A percentile compares a stretch with the other conserved stretches of the same genome.
Evolutionary conservation across 192 early-diverging fungal species (phyloP).

Genomic region (Fimicolochytrium jonesii): DNA sequence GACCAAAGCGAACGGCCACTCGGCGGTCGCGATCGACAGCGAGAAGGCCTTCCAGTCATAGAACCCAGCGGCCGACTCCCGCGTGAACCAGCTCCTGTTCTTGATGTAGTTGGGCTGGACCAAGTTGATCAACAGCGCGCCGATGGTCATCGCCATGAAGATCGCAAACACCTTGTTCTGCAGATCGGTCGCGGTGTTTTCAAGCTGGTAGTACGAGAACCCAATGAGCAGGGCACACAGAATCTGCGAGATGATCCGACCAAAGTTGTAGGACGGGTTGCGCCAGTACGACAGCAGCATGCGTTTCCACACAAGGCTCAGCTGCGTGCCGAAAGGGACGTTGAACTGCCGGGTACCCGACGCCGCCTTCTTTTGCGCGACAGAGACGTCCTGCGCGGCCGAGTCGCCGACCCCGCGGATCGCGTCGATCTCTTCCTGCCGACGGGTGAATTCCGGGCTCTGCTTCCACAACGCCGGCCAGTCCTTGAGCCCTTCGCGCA

Average conservation of each 20-base stretch:
- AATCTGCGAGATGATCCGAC: constrained; percentile 29
- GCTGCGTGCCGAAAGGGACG: constrained; percentile 39
- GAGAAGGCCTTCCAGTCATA: constrained; percentile 68
- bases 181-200: constrained; percentile 45
- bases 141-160: constrained; percentile 65
- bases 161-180: constrained; percentile 67
- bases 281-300: constrained; percentile 71
- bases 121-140: constrained; percentile 65
- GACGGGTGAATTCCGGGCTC: constrained; percentile 42
- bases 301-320: constrained; percentile 56
- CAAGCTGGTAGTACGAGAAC: constrained; percentile 69
- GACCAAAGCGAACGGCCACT: constrained; percentile 66
- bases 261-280: constrained; percentile 70
- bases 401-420: constrained; percentile 38
- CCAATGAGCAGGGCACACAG: constrained; percentile 61
- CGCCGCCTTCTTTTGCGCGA: background rate
- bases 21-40: constrained; percentile 56
- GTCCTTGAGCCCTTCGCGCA: constrained; percentile 37
- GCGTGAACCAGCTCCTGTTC: constrained; percentile 53
- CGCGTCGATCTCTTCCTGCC: constrained; percentile 50
- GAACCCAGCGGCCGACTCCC: constrained; percentile 64
- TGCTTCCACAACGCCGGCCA: constrained; percentile 73
- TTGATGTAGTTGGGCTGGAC: constrained; percentile 44
- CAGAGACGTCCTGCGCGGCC: background rate
- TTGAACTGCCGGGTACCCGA: constrained; percentile 34